Evolutionary conservation across 2,329 filamentous ascomycete species (phyloP).

Genomic region (Epichloe hybrida): DNA sequence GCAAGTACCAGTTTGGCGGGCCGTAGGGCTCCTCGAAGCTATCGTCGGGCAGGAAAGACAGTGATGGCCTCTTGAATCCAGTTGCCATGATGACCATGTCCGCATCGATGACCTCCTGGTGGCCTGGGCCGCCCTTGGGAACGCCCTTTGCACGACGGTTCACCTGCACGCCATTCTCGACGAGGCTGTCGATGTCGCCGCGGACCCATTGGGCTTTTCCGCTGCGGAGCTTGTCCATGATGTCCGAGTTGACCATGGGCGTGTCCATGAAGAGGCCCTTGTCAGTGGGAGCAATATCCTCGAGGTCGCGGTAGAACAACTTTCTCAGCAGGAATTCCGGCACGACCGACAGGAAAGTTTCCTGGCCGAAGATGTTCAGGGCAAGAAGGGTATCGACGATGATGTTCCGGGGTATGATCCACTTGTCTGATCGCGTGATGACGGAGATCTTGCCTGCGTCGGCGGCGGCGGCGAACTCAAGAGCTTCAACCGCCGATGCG

Average conservation of each 20-base stretch:
- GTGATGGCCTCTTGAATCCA: slow-evolving; percentile 60
- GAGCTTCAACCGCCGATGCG: slow-evolving; percentile 67
- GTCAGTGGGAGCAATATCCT: slow-evolving; percentile 52
- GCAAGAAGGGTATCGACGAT: slow-evolving; percentile 60
- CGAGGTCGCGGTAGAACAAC: slow-evolving; percentile 72
- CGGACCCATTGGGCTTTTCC: slow-evolving; percentile 68
- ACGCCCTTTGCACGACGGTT: slow-evolving; percentile 61
- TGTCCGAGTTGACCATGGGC: slow-evolving; percentile 75
- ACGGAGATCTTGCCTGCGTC: slow-evolving; percentile 57
- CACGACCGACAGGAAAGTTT: slow-evolving; percentile 63
- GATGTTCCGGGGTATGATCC: slow-evolving; percentile 74
- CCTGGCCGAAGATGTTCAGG: slow-evolving; percentile 66
- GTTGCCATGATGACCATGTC: slow-evolving; percentile 77
- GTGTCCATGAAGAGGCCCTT: slow-evolving; percentile 73
- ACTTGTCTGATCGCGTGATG: slow-evolving; percentile 67
- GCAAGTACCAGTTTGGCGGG: slow-evolving; percentile 79
- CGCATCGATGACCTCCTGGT: slow-evolving; percentile 49
- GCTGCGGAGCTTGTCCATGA: slow-evolving; percentile 60
- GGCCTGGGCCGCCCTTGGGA: slow-evolving; percentile 61
- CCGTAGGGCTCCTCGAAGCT: slow-evolving; percentile 60
- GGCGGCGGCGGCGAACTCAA: slow-evolving; percentile 61
- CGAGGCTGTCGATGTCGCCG: slow-evolving; percentile 60
- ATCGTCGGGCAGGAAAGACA: slow-evolving; percentile 60
- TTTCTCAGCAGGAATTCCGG: slow-evolving; percentile 62
- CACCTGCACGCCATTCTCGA: slow-evolving; percentile 51